Conservation (phyloP, 306 rosid genomes). For the Dalbergia cochinchinensis region DNA sequence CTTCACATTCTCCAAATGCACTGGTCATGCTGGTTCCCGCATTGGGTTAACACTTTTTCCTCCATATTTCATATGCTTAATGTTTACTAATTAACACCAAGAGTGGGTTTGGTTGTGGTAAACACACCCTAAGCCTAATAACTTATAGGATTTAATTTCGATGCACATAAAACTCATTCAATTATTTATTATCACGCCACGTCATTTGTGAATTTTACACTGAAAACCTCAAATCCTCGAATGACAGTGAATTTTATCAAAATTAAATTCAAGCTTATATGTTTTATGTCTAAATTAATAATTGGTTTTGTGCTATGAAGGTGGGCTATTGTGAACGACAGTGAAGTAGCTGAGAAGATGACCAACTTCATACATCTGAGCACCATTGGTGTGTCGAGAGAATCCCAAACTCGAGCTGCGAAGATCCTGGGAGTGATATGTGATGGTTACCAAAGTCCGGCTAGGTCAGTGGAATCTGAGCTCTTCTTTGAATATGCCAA, state of each 20-base stretch:
- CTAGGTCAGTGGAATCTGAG: constrained; percentile 44
- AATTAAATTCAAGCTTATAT: no score
- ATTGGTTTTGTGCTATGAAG: constrained; percentile 47
- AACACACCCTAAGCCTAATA: no score
- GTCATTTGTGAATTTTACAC: no score
- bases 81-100: no score
- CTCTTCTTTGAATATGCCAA: constrained; percentile 61
- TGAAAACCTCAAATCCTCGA: no score
- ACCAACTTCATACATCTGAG: constrained; percentile 56
- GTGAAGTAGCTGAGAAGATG: constrained; percentile 76
- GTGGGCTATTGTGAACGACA: constrained; percentile 88
- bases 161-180: no score
- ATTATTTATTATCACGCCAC: no score
- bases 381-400: constrained; percentile 82
- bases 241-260: no score
- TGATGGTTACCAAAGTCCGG: constrained; percentile 57
- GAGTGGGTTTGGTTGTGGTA: no score
- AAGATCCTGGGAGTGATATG: constrained; percentile 72
- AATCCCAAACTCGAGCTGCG: constrained; percentile 76
- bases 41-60: constrained; percentile 62
- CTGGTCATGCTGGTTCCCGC: constrained; percentile 95
- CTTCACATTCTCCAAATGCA: constrained; percentile 88
- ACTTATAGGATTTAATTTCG: no score
- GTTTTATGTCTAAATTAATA: no score
- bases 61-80: background rate